Conservation (phyloP, 495 filamentous ascomycete genomes). For the Aspergillus panamensis region DNA sequence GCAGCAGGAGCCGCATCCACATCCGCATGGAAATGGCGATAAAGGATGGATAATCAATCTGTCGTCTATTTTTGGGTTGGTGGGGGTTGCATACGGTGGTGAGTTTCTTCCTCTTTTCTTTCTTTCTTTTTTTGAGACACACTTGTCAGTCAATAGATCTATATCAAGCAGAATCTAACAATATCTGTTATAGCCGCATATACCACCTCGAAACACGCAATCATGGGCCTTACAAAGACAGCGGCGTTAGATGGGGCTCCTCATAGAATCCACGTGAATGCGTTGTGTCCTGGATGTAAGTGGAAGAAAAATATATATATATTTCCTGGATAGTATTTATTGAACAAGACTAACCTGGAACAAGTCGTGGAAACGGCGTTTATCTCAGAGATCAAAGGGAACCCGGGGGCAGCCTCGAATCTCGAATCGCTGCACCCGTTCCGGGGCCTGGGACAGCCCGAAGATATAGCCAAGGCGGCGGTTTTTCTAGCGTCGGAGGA, state of each 20-base stretch:
- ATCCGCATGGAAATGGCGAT: constrained; percentile 37
- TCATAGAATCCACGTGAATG: constrained; percentile 52
- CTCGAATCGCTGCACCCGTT: constrained; percentile 33
- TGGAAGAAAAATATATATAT: not conserved
- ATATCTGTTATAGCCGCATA: constrained; percentile 37
- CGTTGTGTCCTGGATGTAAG: constrained; percentile 52
- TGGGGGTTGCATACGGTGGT: constrained; percentile 23
- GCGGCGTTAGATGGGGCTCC: constrained; percentile 48
- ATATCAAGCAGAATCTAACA: not conserved
- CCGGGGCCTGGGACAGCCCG: constrained; percentile 37
- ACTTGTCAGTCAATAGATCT: too few relatives aligned
- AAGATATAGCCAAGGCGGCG: constrained; percentile 46
- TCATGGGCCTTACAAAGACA: constrained; percentile 44
- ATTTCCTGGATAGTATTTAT: constrained; percentile 9
- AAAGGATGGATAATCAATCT: constrained; percentile 55
- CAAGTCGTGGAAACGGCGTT: constrained; percentile 15
- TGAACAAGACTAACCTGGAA: constrained; percentile 28
- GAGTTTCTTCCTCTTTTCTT: not conserved
- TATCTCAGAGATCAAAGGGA: constrained; percentile 6
- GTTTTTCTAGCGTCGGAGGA: constrained; percentile 51
- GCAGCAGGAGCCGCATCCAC: constrained; percentile 42
- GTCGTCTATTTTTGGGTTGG: constrained; percentile 41
- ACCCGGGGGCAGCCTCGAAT: too few relatives aligned
- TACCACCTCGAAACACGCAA: constrained; percentile 48
- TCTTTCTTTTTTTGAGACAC: too few relatives aligned